Evolutionary conservation across 2,329 filamentous ascomycete genomes (phyloP).

Genomic region (Aspergillus aculeatinus): DNA sequence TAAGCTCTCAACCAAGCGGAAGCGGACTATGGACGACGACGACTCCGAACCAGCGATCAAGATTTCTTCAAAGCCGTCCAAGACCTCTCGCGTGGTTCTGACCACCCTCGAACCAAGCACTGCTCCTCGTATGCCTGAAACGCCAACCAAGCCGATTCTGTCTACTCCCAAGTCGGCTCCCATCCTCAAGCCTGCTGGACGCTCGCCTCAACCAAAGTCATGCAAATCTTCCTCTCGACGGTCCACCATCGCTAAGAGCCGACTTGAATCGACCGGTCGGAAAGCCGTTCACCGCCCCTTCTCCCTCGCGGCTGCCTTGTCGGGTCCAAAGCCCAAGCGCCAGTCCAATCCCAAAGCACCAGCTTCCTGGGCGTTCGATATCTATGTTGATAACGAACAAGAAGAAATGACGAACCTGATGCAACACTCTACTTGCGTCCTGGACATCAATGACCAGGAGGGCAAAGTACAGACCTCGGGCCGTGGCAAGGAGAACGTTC

Average conservation of each 20-base stretch:
- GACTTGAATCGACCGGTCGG: conserved; percentile 64
- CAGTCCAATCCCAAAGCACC: conserved; percentile 50
- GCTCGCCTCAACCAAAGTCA: conserved; percentile 72
- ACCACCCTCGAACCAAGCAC: conserved; percentile 23
- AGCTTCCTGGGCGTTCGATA: conserved; percentile 78
- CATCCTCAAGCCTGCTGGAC: conserved; percentile 70
- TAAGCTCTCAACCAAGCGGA: conserved; percentile 50
- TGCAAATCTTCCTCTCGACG: conserved; percentile 69
- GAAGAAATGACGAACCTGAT: conserved; percentile 90
- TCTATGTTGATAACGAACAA: conserved; percentile 87
- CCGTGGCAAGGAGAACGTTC: conserved; percentile 89
- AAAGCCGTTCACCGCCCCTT: conserved; percentile 62
- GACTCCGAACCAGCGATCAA: conserved; percentile 31
- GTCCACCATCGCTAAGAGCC: conserved; percentile 62
- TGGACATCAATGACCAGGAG: conserved; percentile 90
- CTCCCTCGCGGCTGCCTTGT: conserved; percentile 74
- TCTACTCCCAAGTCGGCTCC: conserved; percentile 52
- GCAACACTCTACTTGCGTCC: conserved; percentile 80
- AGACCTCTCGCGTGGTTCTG: conserved; percentile 45
- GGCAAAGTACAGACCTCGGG: conserved; percentile 53
- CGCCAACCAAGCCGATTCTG: conserved; percentile 29
- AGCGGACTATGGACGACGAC: conserved; percentile 32
- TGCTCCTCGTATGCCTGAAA: conserved; percentile 22
- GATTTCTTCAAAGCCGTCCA: conserved; percentile 50
- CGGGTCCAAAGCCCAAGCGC: conserved; percentile 52